phyloP scores from a whole-genome alignment of 805 yeast genomes.

The Ascoidea tarda region DNA sequence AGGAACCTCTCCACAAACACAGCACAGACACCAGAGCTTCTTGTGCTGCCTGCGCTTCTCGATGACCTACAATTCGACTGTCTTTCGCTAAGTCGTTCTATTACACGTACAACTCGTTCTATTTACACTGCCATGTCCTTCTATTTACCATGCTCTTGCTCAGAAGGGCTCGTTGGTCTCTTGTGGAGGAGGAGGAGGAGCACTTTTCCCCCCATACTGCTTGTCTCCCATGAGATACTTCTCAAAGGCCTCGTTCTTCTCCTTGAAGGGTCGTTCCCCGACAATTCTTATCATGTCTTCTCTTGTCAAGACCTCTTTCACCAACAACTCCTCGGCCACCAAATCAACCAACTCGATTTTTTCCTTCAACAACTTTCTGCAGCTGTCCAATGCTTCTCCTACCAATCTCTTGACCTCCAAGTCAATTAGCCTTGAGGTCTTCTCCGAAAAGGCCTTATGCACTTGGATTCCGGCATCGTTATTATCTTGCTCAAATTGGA shows the following conservation, averaged over 20 bases:
- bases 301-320: slow-evolving; percentile 69
- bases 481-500: slow-evolving; percentile 27
- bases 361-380: slow-evolving; percentile 41
- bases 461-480: slow-evolving; percentile 38
- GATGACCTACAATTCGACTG: too few species aligned
- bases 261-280: slow-evolving; percentile 70
- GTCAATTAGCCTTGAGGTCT: slow-evolving; percentile 56
- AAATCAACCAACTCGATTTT: slow-evolving; percentile 46
- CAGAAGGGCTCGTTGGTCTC: too few species aligned
- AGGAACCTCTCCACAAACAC: too few species aligned
- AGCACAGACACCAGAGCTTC: too few species aligned
- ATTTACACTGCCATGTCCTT: too few species aligned
- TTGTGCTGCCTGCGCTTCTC: too few species aligned
- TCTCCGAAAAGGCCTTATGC: slow-evolving; percentile 56
- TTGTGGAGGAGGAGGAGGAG: too few species aligned
- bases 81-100: too few species aligned
- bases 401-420: slow-evolving; percentile 55
- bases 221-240: slow-evolving; percentile 36
- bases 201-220: too few species aligned
- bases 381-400: slow-evolving; percentile 46
- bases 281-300: slow-evolving; percentile 65
- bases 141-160: too few species aligned
- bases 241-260: slow-evolving; percentile 79
- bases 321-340: slow-evolving; percentile 61
- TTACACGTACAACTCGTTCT: too few species aligned